These are phyloP conservation scores for Tolypocladium tropicale DNA, from an alignment of 2,329 filamentous ascomycete species.

Conservation along the genomic window DNA sequence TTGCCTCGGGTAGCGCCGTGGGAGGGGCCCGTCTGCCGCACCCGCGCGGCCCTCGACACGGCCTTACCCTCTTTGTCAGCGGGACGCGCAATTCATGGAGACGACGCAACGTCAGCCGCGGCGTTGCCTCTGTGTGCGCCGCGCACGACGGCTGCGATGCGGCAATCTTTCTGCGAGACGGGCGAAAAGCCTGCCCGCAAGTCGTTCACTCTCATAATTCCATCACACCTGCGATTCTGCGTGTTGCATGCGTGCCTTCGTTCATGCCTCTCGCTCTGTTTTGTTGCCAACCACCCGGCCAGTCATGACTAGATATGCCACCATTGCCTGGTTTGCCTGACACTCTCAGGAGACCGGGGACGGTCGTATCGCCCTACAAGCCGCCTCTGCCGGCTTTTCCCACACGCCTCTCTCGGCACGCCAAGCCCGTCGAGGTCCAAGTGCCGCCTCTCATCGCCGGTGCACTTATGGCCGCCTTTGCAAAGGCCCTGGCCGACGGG, in stretches of 20 bases:
- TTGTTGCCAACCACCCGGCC: neutral
- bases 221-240: neutral
- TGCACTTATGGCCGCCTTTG: conserved; percentile 23
- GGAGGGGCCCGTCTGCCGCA: neutral
- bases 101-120: conserved; percentile 18
- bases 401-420: conserved; percentile 15
- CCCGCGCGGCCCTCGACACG: neutral
- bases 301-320: conserved; percentile 20
- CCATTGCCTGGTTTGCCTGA: conserved; percentile 15
- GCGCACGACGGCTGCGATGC: neutral
- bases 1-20: neutral
- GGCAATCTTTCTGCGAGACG: neutral
- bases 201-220: neutral
- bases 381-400: conserved; percentile 22
- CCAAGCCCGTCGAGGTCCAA: conserved; percentile 20
- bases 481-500: conserved; percentile 21
- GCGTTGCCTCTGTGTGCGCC: conserved; percentile 2
- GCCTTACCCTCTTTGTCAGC: conserved; percentile 13
- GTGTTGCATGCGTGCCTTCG: neutral
- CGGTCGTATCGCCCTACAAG: conserved; percentile 13
- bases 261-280: neutral
- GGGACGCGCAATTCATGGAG: conserved; percentile 21
- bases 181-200: neutral
- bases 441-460: conserved; percentile 25
- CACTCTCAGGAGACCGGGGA: conserved; percentile 12